These are phyloP conservation scores for Papiliotrema laurentii DNA, from an alignment of 1,284 basidiomycete species.

Conservation along the genomic window DNA sequence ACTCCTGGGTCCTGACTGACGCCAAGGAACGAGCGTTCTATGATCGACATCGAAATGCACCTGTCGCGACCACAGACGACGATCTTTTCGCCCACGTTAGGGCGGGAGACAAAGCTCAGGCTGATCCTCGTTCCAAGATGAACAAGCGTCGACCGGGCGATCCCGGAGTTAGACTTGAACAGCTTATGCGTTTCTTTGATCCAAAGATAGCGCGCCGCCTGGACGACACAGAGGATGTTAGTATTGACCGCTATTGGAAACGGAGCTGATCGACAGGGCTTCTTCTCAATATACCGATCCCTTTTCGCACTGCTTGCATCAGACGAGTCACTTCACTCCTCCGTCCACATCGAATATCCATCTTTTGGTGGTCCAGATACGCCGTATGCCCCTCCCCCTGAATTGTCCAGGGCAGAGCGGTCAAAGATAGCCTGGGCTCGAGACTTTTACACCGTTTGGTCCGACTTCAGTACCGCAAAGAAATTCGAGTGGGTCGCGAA, in stretches of 20 bases:
- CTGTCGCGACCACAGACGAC: constrained; percentile 76
- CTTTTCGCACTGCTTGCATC: constrained; percentile 78
- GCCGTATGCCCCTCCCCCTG: constrained; percentile 55
- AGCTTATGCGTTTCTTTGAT: constrained; percentile 83
- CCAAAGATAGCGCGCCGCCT: constrained; percentile 66
- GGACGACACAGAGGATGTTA: constrained; percentile 66
- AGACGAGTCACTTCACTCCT: constrained; percentile 68
- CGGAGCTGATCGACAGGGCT: constrained; percentile 57
- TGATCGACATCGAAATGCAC: constrained; percentile 86
- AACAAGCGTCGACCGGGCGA: constrained; percentile 62
- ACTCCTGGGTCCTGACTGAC: neutral
- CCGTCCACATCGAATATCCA: constrained; percentile 57
- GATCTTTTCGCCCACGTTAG: constrained; percentile 80
- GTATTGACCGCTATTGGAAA: constrained; percentile 20
- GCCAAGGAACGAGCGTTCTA: constrained; percentile 96
- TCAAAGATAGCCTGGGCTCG: constrained; percentile 53
- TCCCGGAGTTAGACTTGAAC: constrained; percentile 72
- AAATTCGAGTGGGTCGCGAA: constrained; percentile 85
- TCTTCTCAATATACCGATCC: constrained; percentile 85
- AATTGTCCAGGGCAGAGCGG: constrained; percentile 49
- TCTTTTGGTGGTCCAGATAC: constrained; percentile 79
- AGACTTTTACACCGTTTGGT: constrained; percentile 82
- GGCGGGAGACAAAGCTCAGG: constrained; percentile 54
- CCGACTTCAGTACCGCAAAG: constrained; percentile 81
- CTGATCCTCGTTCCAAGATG: constrained; percentile 50